phyloP scores from a whole-genome alignment of 2,329 filamentous ascomycete species.

The Penicillium sp. region DNA sequence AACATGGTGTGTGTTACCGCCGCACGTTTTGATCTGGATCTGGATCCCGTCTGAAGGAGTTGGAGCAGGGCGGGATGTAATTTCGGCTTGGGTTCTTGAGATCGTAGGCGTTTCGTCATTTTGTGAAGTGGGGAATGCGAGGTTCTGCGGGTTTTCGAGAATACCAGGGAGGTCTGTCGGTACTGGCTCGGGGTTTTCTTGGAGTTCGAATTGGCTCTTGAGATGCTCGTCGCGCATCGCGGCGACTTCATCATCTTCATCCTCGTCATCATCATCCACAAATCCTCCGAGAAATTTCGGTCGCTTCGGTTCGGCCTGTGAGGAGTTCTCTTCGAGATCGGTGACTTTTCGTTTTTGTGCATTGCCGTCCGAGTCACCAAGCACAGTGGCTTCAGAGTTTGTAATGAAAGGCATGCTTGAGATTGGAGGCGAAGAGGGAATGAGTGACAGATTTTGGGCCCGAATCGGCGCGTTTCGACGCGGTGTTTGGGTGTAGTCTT shows the following conservation, averaged over 20 bases:
- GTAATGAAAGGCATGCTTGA: slow-evolving; percentile 48
- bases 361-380: slow-evolving; percentile 40
- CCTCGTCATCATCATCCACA: slow-evolving; percentile 47
- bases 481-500: slow-evolving; percentile 22
- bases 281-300: slow-evolving; percentile 48
- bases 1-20: slow-evolving; percentile 53
- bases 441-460: slow-evolving; percentile 20
- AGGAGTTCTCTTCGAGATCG: slow-evolving; percentile 30
- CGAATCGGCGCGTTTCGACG: slow-evolving; percentile 19
- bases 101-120: slow-evolving; percentile 9
- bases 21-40: slow-evolving; percentile 51
- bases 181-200: slow-evolving; percentile 28
- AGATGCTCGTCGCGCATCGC: slow-evolving; percentile 36
- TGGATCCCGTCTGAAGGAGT: slow-evolving; percentile 28
- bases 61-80: slow-evolving; percentile 21
- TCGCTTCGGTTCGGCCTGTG: slow-evolving; percentile 42
- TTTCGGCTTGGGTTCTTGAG: slow-evolving; percentile 9
- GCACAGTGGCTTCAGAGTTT: slow-evolving; percentile 42
- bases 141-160: slow-evolving; percentile 11
- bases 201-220: slow-evolving; percentile 37
- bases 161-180: slow-evolving; percentile 24
- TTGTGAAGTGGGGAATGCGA: neutral
- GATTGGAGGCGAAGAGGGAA: slow-evolving; percentile 41
- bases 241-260: slow-evolving; percentile 36
- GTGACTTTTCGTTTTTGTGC: slow-evolving; percentile 48